phyloP scores from a whole-genome alignment of 78 protist genomes.

The Pelomyxa schiedti region DNA sequence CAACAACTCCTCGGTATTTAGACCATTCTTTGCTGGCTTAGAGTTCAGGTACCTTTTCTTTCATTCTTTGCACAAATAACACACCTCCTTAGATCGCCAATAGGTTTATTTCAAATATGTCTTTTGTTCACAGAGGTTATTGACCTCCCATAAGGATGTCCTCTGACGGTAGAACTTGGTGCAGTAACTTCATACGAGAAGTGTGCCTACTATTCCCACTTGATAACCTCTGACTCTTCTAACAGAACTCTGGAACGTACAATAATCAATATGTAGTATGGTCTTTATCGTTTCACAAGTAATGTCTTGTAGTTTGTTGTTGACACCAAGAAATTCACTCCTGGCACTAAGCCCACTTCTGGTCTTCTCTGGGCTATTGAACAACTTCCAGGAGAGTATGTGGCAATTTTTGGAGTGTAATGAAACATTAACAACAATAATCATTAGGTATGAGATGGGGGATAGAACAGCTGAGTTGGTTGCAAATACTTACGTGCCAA shows the following conservation, averaged over 20 bases:
- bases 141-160: not conserved
- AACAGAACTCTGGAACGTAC: not conserved
- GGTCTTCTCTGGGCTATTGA: not conserved
- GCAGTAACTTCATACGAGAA: not conserved
- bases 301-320: not conserved
- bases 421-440: too few species aligned
- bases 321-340: not conserved
- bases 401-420: too few species aligned
- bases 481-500: not conserved
- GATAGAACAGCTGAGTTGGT: not conserved
- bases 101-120: too few species aligned
- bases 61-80: too few species aligned
- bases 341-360: not conserved
- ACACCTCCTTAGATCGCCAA: too few species aligned
- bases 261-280: not conserved
- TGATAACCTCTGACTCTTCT: too few species aligned
- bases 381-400: not conserved
- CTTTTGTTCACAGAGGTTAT: too few species aligned
- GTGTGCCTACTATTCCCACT: too few species aligned
- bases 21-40: not conserved
- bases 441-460: not conserved
- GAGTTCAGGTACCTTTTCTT: not conserved
- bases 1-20: too few species aligned
- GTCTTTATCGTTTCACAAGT: not conserved
- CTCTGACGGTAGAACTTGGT: not conserved